These are phyloP conservation scores for Daphne laureola DNA, from an alignment of 441 rosid genomes.

Conservation along the genomic window DNA sequence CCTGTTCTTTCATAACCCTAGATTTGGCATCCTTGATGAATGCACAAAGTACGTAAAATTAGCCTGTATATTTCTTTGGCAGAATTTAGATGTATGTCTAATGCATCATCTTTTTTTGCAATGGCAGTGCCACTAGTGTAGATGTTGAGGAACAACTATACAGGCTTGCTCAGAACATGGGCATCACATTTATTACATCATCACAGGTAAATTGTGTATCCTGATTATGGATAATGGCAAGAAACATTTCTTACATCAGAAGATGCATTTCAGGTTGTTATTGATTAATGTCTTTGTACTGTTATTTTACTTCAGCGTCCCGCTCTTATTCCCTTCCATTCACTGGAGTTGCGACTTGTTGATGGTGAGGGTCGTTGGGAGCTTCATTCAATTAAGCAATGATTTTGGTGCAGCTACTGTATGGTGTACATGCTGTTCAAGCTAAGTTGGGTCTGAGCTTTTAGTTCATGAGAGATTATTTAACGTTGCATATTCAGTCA, in stretches of 20 bases:
- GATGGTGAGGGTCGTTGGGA: conserved; percentile 99
- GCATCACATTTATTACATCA: conserved; percentile 90
- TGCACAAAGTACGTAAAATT: conserved; percentile 82
- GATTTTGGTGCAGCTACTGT: conserved; percentile 16
- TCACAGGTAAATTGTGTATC: conserved; percentile 59
- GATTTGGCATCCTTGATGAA: conserved; percentile 94
- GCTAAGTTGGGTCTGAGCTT: conserved; percentile 4
- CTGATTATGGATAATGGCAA: neutral
- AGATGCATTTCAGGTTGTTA: neutral
- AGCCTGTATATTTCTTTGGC: neutral
- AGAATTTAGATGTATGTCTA: neutral
- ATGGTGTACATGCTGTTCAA: neutral
- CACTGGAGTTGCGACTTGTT: conserved; percentile 73
- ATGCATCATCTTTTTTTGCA: conserved; percentile 4
- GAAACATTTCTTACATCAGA: neutral
- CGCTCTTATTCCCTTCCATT: conserved; percentile 88
- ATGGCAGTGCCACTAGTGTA: conserved; percentile 88
- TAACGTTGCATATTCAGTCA: neutral
- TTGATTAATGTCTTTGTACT: neutral
- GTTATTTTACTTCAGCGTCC: conserved; percentile 60
- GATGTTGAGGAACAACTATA: conserved; percentile 99
- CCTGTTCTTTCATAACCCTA: conserved; percentile 90
- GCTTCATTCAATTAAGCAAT: conserved; percentile 65
- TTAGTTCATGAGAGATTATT: conserved; percentile 1
- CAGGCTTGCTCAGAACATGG: conserved; percentile 75